Percentiles rank a stretch among this genome's conserved stretches.
These are phyloP conservation scores for Lentinula guzmanii DNA, from an alignment of 768 basidiomycete species.

Conservation along the genomic window DNA sequence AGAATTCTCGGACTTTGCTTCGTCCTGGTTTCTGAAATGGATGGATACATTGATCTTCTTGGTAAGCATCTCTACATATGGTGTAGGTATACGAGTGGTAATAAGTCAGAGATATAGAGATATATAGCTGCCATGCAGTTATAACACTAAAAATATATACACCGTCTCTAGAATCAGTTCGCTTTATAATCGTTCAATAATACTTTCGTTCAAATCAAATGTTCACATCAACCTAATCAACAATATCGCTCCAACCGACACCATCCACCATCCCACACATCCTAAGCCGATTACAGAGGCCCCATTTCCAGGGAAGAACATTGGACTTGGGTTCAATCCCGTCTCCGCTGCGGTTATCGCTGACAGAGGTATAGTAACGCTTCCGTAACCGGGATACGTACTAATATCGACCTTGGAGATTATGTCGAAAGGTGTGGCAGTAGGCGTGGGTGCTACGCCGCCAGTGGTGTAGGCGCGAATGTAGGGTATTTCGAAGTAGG, in stretches of 20 bases:
- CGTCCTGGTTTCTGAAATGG: no score
- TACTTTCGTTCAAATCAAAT: no score
- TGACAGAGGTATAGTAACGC: neutral
- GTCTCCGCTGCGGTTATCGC: neutral
- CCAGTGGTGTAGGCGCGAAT: conserved; percentile 41
- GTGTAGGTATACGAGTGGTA: no score
- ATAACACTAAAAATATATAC: neutral
- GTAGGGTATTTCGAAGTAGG: conserved; percentile 37
- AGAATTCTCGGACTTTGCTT: no score
- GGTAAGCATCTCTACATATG: no score
- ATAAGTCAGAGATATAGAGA: no score
- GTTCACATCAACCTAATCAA: neutral
- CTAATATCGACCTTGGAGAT: neutral
- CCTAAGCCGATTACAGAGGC: neutral
- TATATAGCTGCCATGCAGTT: no score
- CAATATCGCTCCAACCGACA: neutral
- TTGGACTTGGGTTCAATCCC: neutral
- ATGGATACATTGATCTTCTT: no score
- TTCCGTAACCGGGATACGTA: neutral
- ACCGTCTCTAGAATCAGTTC: no score
- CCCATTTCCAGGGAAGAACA: conserved; percentile 4
- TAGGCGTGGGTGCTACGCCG: conserved; percentile 18
- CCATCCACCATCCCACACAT: neutral
- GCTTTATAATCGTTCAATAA: no score
- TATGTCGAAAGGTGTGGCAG: conserved; percentile 14